Evolutionary conservation across 495 filamentous ascomycete species (phyloP), one percentile per base, ranked within the genome.

Genomic region (Xylaria longipes): DNA sequence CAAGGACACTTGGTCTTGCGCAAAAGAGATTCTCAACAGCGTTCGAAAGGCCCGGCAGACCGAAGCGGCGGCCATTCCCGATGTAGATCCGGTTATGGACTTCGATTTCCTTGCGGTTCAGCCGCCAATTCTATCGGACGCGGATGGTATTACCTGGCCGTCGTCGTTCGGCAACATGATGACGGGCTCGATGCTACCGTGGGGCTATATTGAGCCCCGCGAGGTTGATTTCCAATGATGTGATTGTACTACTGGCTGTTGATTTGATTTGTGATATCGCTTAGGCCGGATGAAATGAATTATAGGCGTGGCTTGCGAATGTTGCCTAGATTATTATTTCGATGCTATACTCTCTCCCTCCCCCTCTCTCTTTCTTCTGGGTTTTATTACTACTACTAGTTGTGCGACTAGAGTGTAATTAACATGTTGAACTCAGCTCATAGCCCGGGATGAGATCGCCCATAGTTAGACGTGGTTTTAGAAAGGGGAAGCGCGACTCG

Each of bases 21-120:
- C 74, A 7, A 56, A 45, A 33, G 73, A 75, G 62, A 73, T 75
- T 29, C 62, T 65, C 7, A 43, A 71, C 22, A 71, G 70, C 52
- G 54, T 71, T 11, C 41, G 39, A 14, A 39, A 71, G 7, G 69
- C 69, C 12, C 35, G 69, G 8, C 69, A 29, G 22, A 71, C 48
- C 62, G 46, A 65, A 29, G 72, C 70, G 6, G 70, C 72, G 31
- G 73, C 72, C 45, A 79, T 75, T 68, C 79, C 79, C 1, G 76
- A 75, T 58, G 77, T 78, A 48, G 77, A 71, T 60, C 77, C 79
- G n/a, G 74, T 80, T n/a, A 65, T 71, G 62, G 70, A 67, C 33
- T 71, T 71, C 22, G 46, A 67, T 14, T 71, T 66, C 63, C 63
- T 71, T 17, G 61, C 62, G 17, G 63, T 46, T 22, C 60, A 56